Evolutionary conservation across 2,329 filamentous ascomycete genomes (phyloP), one percentile per base, ranked within the genome.

Genomic region (Colletotrichum gigasporum): DNA sequence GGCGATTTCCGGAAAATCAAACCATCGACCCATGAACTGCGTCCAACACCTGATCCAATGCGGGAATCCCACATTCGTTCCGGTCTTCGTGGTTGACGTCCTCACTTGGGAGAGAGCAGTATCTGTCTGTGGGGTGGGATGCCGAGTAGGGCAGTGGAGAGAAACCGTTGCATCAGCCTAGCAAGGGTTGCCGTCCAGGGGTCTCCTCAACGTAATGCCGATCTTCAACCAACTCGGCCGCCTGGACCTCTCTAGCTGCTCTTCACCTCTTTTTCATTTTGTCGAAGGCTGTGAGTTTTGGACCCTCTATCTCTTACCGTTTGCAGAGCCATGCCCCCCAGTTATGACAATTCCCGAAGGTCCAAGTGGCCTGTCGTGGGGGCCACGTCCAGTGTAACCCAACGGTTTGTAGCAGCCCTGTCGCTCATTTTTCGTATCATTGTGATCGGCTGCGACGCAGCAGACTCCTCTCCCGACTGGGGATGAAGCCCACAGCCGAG

Each of bases 401-500:
- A 47, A 20, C 2, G 24, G 12, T 3, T 39, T 32, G 42, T 28
- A 20, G 16, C 26, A 20, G 41, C 34, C 41, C n/a, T 9, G 57
- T n/a, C 47, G 18, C 26, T 39, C 28, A 26, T 35, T 37, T 50
- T 41, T n/a, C 5, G 18, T 63, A 30, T 60, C 47, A 63, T 63
- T 63, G 5, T 5, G 61, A 63, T 63, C 61, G 32, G 42, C 61
- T 39, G 1, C 24, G 14, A 28, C 28, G 37, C 45, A 41, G 34
- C 35, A 20, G 34, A 47, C n/a, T 11, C 24, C 26, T 34, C 44
- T 39, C 24, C n/a, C 30, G 26, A 20, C 35, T 24, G 24, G 44
- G 34, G 39, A 12, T 24, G 44, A 18, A 28, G 16, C 30, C 60
- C 51, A 32, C 50, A 20, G 6, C 10, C 30, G 20, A 9, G 30